Conservation (phyloP, 2,329 filamentous ascomycete species). For the Scolecobasidium constrictum region DNA sequence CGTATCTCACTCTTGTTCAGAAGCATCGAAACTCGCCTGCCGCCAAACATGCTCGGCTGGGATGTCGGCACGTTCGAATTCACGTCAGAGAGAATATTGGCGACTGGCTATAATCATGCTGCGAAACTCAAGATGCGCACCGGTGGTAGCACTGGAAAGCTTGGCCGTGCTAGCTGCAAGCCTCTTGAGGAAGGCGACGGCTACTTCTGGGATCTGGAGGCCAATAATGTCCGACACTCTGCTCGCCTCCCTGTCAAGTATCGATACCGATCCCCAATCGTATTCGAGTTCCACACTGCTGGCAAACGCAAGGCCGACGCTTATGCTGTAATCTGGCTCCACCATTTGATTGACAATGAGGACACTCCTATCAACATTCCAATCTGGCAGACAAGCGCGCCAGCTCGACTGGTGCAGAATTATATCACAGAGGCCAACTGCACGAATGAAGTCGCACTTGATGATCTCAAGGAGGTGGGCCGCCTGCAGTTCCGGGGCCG, state of each 20-base stretch:
- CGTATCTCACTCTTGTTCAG: slow-evolving; percentile 85
- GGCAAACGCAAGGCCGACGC: slow-evolving; percentile 61
- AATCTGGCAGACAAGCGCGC: slow-evolving; percentile 73
- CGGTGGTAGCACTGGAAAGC: slow-evolving; percentile 66
- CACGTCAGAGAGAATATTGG: slow-evolving; percentile 56
- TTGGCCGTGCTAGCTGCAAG: slow-evolving; percentile 53
- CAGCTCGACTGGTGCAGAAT: slow-evolving; percentile 73
- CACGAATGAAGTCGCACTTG: slow-evolving; percentile 56
- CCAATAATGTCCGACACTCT: slow-evolving; percentile 37
- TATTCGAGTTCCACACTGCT: slow-evolving; percentile 70
- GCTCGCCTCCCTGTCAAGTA: slow-evolving; percentile 78
- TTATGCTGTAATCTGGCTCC: slow-evolving; percentile 76
- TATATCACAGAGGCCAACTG: slow-evolving; percentile 78
- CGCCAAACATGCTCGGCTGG: slow-evolving; percentile 81
- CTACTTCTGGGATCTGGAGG: slow-evolving; percentile 47
- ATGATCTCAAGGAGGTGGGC: slow-evolving; percentile 68
- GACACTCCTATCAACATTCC: slow-evolving; percentile 73
- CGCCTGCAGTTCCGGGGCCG: slow-evolving; percentile 67
- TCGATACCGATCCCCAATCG: slow-evolving; percentile 79
- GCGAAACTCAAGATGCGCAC: slow-evolving; percentile 69
- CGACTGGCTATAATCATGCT: slow-evolving; percentile 49
- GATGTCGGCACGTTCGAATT: slow-evolving; percentile 94
- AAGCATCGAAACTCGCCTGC: slow-evolving; percentile 74
- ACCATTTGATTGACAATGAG: slow-evolving; percentile 73
- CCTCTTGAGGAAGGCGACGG: slow-evolving; percentile 48